Evolutionary conservation across 208 protist species (phyloP).

Genomic region (Trypanosoma avium): DNA sequence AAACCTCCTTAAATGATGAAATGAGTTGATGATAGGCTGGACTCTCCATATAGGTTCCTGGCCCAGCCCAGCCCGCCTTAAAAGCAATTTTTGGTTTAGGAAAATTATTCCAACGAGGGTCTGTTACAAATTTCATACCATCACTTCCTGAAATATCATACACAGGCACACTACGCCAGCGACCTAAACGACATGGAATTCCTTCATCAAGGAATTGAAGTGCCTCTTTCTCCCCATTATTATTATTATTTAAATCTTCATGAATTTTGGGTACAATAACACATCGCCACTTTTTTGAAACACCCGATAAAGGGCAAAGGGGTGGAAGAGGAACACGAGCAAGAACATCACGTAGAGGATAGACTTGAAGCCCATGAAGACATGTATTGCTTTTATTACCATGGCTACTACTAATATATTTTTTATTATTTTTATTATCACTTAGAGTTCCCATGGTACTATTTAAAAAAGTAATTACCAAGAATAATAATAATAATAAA

Average conservation of each 20-base stretch:
- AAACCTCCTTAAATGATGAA: conserved; percentile 73
- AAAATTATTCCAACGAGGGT: conserved; percentile 56
- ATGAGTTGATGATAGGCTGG: conserved; percentile 76
- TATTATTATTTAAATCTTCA: conserved; percentile 5
- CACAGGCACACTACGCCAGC: conserved; percentile 24
- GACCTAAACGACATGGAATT: conserved; percentile 49
- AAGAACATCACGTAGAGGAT: conserved; percentile 68
- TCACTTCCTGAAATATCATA: conserved; percentile 42
- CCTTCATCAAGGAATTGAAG: conserved; percentile 59
- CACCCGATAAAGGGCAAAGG: conserved; percentile 24
- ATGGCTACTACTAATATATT: background rate
- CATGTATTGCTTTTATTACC: background rate
- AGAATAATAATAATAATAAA: too few relatives aligned
- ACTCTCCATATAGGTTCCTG: conserved; percentile 70
- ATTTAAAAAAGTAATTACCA: too few relatives aligned
- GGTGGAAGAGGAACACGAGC: conserved; percentile 49
- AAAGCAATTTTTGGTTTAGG: conserved; percentile 83
- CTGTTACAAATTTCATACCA: conserved; percentile 55
- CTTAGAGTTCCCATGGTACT: too few relatives aligned
- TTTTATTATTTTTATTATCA: background rate
- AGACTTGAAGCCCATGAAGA: conserved; percentile 44
- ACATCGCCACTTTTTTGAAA: conserved; percentile 86
- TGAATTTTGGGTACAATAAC: conserved; percentile 55
- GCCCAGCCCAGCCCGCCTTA: conserved; percentile 71
- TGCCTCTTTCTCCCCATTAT: conserved; percentile 37